A percentile compares a stretch with the other conserved stretches of the same genome.
Evolutionary conservation across 345 rosid species (phyloP).

Genomic region (Boechera stricta): DNA sequence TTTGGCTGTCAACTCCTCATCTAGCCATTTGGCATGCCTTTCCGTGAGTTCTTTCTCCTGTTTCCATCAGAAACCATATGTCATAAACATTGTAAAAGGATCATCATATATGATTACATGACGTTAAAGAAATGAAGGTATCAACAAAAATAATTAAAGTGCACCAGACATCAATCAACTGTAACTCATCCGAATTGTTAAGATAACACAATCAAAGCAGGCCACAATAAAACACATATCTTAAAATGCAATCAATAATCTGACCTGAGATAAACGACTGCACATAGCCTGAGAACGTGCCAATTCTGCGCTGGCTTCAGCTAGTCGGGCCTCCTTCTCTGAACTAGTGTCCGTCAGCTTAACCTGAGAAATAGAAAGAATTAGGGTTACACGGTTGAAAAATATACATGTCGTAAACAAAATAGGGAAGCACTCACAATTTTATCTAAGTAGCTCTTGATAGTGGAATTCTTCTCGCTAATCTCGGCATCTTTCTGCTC

Average conservation of each 20-base stretch:
- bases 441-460: slow-evolving; percentile 78
- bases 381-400: slow-evolving; percentile 1
- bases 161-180: not conserved
- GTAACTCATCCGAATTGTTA: not conserved
- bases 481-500: slow-evolving; percentile 83
- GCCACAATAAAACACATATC: not conserved
- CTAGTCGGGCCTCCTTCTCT: slow-evolving; percentile 66
- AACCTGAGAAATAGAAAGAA: slow-evolving; percentile 51
- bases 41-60: slow-evolving; percentile 94
- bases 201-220: not conserved
- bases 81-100: slow-evolving; percentile 11
- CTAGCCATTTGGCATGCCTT: slow-evolving; percentile 90
- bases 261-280: slow-evolving; percentile 85
- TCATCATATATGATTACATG: not conserved
- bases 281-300: slow-evolving; percentile 64
- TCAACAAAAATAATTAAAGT: not conserved
- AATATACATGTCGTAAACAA: not conserved
- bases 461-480: slow-evolving; percentile 75
- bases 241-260: slow-evolving; percentile 42
- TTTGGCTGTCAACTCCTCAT: slow-evolving; percentile 83
- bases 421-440: slow-evolving; percentile 55
- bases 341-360: slow-evolving; percentile 69
- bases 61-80: slow-evolving; percentile 35
- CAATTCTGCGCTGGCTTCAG: slow-evolving; percentile 73
- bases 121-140: not conserved